phyloP scores from a whole-genome alignment of 73 alveolate species.

The Symbiodinium pilosum region DNA sequence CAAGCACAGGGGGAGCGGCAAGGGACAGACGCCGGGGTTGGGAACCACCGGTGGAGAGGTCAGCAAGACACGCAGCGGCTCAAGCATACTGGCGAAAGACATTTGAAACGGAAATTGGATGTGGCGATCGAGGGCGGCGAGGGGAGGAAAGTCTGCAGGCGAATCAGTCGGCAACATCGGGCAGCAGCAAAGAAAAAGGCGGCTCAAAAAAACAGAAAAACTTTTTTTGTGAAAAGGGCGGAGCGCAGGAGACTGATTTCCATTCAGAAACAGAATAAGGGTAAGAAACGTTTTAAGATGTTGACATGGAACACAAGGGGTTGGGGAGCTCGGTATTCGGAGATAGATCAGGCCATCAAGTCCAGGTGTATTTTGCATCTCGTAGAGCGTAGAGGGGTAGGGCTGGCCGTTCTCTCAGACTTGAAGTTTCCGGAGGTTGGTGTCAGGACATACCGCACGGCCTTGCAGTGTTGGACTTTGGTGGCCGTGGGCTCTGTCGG shows the following conservation, averaged over 20 bases:
- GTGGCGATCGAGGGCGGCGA: too few relatives aligned
- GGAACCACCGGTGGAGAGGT: too few relatives aligned
- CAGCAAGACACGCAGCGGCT: too few relatives aligned
- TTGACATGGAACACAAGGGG: constrained; percentile 40
- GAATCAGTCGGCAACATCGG: not conserved
- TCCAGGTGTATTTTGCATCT: not conserved
- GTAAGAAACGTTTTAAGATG: not conserved
- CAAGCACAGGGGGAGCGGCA: too few relatives aligned
- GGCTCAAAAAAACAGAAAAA: not conserved
- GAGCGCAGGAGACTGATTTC: not conserved
- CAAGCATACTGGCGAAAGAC: too few relatives aligned
- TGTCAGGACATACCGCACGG: not conserved
- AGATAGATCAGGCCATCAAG: not conserved
- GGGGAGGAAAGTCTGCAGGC: too few relatives aligned
- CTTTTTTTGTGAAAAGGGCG: not conserved
- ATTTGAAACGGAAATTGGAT: too few relatives aligned
- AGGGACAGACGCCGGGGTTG: not conserved
- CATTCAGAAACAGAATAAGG: not conserved
- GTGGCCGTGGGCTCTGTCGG: not conserved
- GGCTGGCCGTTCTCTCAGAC: not conserved
- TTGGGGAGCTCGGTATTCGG: constrained; percentile 17
- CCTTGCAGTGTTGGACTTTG: not conserved
- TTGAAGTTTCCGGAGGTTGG: not conserved
- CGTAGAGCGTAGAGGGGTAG: not conserved
- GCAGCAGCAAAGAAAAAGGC: not conserved